Conservation (phyloP, 345 rosid genomes). For the Dimocarpus longan region DNA sequence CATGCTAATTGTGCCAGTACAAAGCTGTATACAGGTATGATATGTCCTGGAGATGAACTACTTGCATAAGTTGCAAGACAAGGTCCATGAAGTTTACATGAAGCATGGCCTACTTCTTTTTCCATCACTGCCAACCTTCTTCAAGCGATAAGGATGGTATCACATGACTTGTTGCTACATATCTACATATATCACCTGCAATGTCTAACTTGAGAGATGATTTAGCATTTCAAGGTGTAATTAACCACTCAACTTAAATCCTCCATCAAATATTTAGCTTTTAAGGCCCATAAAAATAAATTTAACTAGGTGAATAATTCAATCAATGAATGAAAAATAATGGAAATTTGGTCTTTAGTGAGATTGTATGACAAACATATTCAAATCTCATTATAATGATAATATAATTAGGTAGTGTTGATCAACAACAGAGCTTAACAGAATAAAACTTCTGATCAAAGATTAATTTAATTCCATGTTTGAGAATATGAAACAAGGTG, state of each 20-base stretch:
- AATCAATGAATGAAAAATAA: background rate
- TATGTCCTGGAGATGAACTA: background rate
- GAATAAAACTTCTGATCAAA: background rate
- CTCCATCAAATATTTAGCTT: background rate
- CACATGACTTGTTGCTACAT: background rate
- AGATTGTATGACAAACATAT: background rate
- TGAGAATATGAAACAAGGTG: background rate
- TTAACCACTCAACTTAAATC: background rate
- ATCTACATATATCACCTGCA: background rate
- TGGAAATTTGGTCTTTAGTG: background rate
- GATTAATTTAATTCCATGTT: background rate
- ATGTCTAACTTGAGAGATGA: background rate
- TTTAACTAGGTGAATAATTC: background rate
- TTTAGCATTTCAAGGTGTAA: too few species aligned
- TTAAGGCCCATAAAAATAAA: background rate
- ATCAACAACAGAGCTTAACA: too few species aligned
- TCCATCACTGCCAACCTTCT: background rate
- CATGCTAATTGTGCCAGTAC: background rate
- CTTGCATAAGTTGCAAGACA: background rate
- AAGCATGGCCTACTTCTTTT: background rate
- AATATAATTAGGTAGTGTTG: background rate
- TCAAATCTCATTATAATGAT: background rate
- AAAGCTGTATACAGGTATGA: background rate
- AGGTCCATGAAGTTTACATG: background rate
- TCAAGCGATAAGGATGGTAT: background rate